phyloP scores from a whole-genome alignment of 495 filamentous ascomycete species.

The Penicillium antarcticum region DNA sequence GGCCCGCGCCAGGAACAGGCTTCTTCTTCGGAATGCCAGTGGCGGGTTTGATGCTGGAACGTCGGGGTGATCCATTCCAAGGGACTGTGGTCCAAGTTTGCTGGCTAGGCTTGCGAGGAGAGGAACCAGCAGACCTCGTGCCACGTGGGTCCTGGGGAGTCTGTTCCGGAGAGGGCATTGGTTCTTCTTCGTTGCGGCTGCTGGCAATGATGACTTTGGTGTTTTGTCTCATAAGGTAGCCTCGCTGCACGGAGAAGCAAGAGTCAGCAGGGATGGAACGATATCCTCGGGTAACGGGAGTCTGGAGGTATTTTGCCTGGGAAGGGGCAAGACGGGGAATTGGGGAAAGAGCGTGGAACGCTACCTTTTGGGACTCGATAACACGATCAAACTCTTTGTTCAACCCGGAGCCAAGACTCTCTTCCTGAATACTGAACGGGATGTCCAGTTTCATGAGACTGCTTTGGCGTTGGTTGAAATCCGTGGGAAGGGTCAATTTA shows the following conservation, averaged over 20 bases:
- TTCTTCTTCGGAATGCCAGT: slow-evolving; percentile 63
- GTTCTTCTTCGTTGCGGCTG: slow-evolving; percentile 56
- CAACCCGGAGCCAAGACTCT: slow-evolving; percentile 72
- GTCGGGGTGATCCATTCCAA: slow-evolving; percentile 78
- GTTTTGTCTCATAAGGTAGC: slow-evolving; percentile 97
- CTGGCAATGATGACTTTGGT: slow-evolving; percentile 92
- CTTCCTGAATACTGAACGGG: slow-evolving; percentile 48
- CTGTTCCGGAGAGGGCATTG: slow-evolving; percentile 40
- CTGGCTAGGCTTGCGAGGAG: slow-evolving; percentile 69
- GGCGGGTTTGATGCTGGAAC: slow-evolving; percentile 60
- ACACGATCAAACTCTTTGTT: slow-evolving; percentile 92
- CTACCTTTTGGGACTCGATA: slow-evolving; percentile 97
- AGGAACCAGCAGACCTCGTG: slow-evolving; percentile 63
- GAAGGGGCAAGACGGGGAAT: slow-evolving; percentile 8
- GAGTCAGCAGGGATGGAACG: slow-evolving; percentile 52
- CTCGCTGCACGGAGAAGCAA: slow-evolving; percentile 68
- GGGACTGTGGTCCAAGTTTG: slow-evolving; percentile 95
- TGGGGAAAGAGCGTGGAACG: slow-evolving; percentile 51
- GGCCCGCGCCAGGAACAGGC: slow-evolving; percentile 46
- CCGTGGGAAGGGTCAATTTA: slow-evolving; percentile 17
- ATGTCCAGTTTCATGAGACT: slow-evolving; percentile 69
- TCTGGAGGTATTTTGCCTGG: slow-evolving; percentile 10
- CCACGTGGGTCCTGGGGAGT: slow-evolving; percentile 51
- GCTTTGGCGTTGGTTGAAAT: slow-evolving; percentile 39
- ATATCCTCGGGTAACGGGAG: slow-evolving; percentile 1